A percentile compares a stretch with the other conserved stretches of the same genome.
Evolutionary conservation across 2,329 filamentous ascomycete genomes (phyloP).

Genomic region (Epichloe sp.): DNA sequence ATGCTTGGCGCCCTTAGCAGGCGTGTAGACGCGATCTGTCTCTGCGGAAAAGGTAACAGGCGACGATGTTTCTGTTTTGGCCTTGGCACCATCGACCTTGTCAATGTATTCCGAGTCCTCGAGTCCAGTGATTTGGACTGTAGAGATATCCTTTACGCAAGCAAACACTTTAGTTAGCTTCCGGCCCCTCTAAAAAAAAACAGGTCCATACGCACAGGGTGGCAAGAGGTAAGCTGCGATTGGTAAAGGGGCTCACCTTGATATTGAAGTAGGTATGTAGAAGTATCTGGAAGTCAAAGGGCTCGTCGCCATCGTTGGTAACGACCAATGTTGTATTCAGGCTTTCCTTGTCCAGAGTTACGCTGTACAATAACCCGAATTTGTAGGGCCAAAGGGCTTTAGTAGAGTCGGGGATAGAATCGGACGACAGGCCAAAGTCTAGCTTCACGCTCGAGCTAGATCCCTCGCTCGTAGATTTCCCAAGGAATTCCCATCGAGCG

Average conservation of each 20-base stretch:
- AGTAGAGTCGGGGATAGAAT: constrained; percentile 54
- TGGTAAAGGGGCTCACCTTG: constrained; percentile 42
- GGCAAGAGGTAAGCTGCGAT: background rate
- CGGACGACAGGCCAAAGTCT: constrained; percentile 79
- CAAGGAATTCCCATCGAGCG: constrained; percentile 85
- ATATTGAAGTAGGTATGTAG: constrained; percentile 84
- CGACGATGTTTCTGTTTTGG: constrained; percentile 51
- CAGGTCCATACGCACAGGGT: background rate
- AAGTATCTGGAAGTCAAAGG: constrained; percentile 85
- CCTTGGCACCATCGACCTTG: constrained; percentile 58
- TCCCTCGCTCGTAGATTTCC: constrained; percentile 52
- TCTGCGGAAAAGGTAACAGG: constrained; percentile 61
- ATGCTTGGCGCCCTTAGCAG: constrained; percentile 44
- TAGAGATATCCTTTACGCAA: constrained; percentile 58
- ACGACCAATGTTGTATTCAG: constrained; percentile 75
- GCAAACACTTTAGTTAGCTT: background rate
- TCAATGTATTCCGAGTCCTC: constrained; percentile 66
- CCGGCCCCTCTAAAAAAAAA: background rate
- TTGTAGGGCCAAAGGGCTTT: constrained; percentile 69
- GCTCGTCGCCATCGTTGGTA: constrained; percentile 68
- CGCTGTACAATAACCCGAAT: constrained; percentile 87
- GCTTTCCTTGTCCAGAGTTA: constrained; percentile 63
- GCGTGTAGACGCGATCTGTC: constrained; percentile 80
- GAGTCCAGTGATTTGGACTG: constrained; percentile 61
- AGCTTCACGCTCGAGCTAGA: constrained; percentile 67